Evolutionary conservation across 2,329 filamentous ascomycete species (phyloP).

Genomic region (Rosellinia necatrix): DNA sequence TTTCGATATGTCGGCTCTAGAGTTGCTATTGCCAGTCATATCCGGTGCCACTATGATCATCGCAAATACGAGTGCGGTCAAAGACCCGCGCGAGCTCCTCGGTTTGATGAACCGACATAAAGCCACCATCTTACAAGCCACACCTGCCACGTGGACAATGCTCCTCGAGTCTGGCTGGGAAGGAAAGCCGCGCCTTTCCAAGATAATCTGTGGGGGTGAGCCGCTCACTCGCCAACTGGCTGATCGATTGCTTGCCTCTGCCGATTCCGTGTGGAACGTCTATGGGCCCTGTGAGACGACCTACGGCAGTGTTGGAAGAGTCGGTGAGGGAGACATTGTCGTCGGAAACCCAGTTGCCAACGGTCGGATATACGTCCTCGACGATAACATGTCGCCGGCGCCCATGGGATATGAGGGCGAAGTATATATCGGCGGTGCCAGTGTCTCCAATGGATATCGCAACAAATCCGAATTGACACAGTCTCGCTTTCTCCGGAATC

Average conservation of each 20-base stretch:
- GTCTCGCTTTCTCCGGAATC: conserved; percentile 31
- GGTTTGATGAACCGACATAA: conserved; percentile 40
- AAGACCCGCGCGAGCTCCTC: conserved; percentile 40
- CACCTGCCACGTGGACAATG: conserved; percentile 45
- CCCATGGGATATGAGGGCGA: conserved; percentile 45
- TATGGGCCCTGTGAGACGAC: conserved; percentile 40
- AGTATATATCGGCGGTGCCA: conserved; percentile 41
- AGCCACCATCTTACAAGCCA: conserved; percentile 44
- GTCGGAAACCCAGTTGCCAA: conserved; percentile 41
- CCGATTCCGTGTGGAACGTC: conserved; percentile 36
- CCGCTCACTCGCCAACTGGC: conserved; percentile 35
- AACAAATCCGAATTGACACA: conserved; percentile 29
- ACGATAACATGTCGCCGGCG: conserved; percentile 42
- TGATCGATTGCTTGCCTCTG: conserved; percentile 40
- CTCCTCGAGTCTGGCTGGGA: conserved; percentile 32
- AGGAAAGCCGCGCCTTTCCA: conserved; percentile 29
- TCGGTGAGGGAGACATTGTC: conserved; percentile 31
- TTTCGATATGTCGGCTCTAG: conserved; percentile 43
- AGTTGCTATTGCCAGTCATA: conserved; percentile 42
- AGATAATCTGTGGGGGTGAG: conserved; percentile 39
- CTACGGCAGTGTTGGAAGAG: conserved; percentile 36
- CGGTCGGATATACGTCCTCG: conserved; percentile 47
- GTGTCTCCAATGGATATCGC: conserved; percentile 42
- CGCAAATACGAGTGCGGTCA: conserved; percentile 36
- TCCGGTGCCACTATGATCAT: conserved; percentile 42